Conservation (phyloP, 371 early-diverging fungal species). For the Mucor piriformis region DNA sequence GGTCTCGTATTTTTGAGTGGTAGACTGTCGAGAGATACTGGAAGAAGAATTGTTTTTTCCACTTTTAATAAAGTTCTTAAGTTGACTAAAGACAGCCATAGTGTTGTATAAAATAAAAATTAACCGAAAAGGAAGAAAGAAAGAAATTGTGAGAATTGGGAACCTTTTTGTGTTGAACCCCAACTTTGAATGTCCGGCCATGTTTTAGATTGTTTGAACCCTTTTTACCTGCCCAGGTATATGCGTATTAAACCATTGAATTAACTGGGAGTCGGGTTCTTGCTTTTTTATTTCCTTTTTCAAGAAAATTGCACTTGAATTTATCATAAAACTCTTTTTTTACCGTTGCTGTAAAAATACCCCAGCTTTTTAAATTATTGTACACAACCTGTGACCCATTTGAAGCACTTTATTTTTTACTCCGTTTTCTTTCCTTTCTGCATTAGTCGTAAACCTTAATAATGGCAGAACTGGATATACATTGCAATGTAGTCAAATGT, state of each 20-base stretch:
- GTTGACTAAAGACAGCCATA: constrained; percentile 50
- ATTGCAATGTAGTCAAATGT: constrained; percentile 65
- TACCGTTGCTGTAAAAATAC: too few relatives aligned
- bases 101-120: neutral
- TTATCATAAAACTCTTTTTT: too few relatives aligned
- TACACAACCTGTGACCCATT: neutral
- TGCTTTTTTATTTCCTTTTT: too few relatives aligned
- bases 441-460: neutral
- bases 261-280: too few relatives aligned
- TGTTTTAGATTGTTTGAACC: neutral
- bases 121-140: neutral
- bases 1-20: constrained; percentile 25
- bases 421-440: neutral
- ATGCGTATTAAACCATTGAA: too few relatives aligned
- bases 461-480: constrained; percentile 46
- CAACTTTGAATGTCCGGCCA: neutral
- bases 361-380: neutral
- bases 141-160: neutral
- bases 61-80: constrained; percentile 48
- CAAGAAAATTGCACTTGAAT: too few relatives aligned
- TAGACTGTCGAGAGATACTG: constrained; percentile 10
- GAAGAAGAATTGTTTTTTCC: constrained; percentile 20
- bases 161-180: neutral
- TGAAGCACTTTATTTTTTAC: neutral
- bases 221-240: too few relatives aligned